Evolutionary conservation across 208 protist genomes (phyloP), one percentile per base, ranked within the genome.

Genomic region (Leishmania tarentolae): DNA sequence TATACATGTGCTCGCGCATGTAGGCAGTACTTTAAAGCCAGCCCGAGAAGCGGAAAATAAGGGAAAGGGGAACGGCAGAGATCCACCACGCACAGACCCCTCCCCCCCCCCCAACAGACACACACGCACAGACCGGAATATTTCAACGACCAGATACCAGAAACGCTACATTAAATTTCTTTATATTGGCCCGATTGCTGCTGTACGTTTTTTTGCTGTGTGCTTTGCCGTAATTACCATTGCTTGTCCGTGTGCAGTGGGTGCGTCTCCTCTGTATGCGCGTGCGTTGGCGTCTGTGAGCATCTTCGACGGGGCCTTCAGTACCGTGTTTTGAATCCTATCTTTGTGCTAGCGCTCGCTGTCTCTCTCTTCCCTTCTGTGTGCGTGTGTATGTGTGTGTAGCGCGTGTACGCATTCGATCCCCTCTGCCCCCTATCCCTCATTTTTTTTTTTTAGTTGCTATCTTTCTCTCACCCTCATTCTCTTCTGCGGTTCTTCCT

Each of bases 401-500:
- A 21, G 21, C 3, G 68, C 42, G 40, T 21, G 40, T 50, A 42
- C 35, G 68, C 50, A 40, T 13, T 40, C 37, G 24, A 24, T 71
- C 40, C 66, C 68, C 79, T 53, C 59, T 37, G 28, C 59, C 31
- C 59, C n/a, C 31, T 40, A 5, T 7, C 13, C 24, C 24, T 8
- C 24, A 17, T 3, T 65, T 61, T 59, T 77, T 71, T 9, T 79
- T 47, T 79, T 15, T 72, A 28, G 15, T 72, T 56, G 24, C 37
- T 75, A 4, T 35, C 5, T 59, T 46, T 81, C 46, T 40, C 9
- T 75, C 35, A n/a, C n/a, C 65, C 69, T 42, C 80, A 31, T 56
- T 81, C 53, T 50, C 73, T 71, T 44, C 35, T 73, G 47, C 65
- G 63, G n/a, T 24, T 83, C 63, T 65, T n/a, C 17, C 19, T 50